Percentiles rank a stretch among this genome's conserved stretches.
Evolutionary conservation across 495 filamentous ascomycete species (phyloP).

Genomic region (Amphirosellinia nigrospora): DNA sequence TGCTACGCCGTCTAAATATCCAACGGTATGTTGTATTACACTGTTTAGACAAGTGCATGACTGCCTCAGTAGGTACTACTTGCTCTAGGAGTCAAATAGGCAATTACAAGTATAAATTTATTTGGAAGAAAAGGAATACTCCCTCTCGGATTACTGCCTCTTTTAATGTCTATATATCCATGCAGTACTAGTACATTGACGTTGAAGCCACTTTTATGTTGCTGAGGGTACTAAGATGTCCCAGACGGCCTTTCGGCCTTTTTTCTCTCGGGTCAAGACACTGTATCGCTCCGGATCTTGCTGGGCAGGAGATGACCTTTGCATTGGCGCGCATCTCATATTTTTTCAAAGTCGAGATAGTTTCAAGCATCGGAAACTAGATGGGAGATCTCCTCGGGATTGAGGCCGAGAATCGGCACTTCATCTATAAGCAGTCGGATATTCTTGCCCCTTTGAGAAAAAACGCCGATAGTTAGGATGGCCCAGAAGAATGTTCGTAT

Average conservation of each 20-base stretch:
- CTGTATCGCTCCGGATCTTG: constrained; percentile 64
- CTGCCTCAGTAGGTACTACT: background rate
- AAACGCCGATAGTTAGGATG: background rate
- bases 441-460: background rate
- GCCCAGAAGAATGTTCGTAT: background rate
- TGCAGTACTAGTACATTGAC: no score
- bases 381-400: constrained; percentile 1
- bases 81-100: background rate
- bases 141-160: background rate
- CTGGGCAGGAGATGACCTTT: constrained; percentile 57
- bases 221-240: no score
- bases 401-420: background rate
- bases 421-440: constrained; percentile 4
- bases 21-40: background rate
- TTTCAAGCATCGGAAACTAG: background rate
- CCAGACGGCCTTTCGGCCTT: constrained; percentile 59
- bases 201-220: no score
- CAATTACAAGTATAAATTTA: background rate
- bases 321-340: constrained; percentile 54
- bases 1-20: background rate
- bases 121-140: background rate
- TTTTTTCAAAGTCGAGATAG: background rate
- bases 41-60: background rate
- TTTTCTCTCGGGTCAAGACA: constrained; percentile 63
- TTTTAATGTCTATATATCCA: background rate